Evolutionary conservation across 2,329 filamentous ascomycete genomes (phyloP).

Genomic region (Aspergillus caelatus): DNA sequence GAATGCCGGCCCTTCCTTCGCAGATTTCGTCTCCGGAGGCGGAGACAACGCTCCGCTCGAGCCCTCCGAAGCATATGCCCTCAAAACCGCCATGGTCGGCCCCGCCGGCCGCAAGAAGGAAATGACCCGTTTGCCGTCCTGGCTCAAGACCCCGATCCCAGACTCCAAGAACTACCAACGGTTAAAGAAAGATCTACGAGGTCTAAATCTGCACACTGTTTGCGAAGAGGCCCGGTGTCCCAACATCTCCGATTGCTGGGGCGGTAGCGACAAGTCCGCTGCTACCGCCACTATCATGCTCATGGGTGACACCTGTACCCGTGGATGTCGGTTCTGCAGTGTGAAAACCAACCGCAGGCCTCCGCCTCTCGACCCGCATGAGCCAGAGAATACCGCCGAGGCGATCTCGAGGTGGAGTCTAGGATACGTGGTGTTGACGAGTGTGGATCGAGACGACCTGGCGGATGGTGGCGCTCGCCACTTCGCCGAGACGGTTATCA

Average conservation of each 20-base stretch:
- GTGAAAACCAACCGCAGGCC: constrained; percentile 83
- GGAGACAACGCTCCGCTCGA: constrained; percentile 46
- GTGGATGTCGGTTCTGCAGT: constrained; percentile 94
- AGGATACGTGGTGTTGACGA: constrained; percentile 93
- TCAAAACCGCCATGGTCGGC: constrained; percentile 64
- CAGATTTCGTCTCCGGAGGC: constrained; percentile 61
- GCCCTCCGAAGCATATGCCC: constrained; percentile 58
- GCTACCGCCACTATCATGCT: constrained; percentile 99
- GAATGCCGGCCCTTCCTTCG: constrained; percentile 66
- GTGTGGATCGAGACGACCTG: constrained; percentile 90
- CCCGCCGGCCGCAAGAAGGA: constrained; percentile 65
- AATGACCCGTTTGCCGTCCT: constrained; percentile 78
- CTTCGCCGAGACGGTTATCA: constrained; percentile 90
- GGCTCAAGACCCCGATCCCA: constrained; percentile 96
- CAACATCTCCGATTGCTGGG: constrained; percentile 98
- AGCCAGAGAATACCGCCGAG: constrained; percentile 95
- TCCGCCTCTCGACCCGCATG: constrained; percentile 87
- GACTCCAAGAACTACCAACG: constrained; percentile 85
- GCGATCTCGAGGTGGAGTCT: constrained; percentile 89
- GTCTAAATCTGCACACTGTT: constrained; percentile 88
- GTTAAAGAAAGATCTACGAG: constrained; percentile 90
- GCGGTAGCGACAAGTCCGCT: constrained; percentile 80
- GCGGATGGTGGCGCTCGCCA: constrained; percentile 84
- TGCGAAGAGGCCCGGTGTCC: constrained; percentile 97
- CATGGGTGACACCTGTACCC: constrained; percentile 97